A percentile compares a stretch with the other conserved stretches of the same genome.
These are phyloP conservation scores for Coemansia sp. DNA, from an alignment of 192 early-diverging fungal species.

Conservation along the genomic window DNA sequence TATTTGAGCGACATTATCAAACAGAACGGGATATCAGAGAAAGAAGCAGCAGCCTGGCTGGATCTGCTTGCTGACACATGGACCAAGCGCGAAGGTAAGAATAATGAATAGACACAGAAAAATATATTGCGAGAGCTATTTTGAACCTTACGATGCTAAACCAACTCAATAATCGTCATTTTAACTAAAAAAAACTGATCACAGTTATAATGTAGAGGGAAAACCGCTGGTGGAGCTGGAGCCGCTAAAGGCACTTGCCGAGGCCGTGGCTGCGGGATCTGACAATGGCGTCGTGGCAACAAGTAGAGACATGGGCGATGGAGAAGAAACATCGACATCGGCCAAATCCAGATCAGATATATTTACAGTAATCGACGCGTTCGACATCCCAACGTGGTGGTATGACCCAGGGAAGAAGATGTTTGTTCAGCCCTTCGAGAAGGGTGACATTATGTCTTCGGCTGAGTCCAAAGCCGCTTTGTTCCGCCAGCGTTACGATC, in stretches of 20 bases:
- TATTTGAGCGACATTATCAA: slow-evolving; percentile 62
- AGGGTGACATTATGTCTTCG: slow-evolving; percentile 56
- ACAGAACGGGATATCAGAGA: slow-evolving; percentile 46
- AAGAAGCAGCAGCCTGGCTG: slow-evolving; percentile 60
- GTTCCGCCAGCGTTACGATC: slow-evolving; percentile 75
- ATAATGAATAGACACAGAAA: neutral
- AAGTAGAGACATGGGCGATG: neutral
- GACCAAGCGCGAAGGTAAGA: slow-evolving; percentile 69
- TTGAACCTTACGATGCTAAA: neutral
- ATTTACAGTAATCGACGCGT: slow-evolving; percentile 67
- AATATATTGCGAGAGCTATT: no score
- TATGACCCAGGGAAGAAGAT: slow-evolving; percentile 66
- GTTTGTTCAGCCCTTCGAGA: slow-evolving; percentile 57
- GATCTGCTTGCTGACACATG: slow-evolving; percentile 72
- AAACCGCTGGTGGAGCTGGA: slow-evolving; percentile 46
- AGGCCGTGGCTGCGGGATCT: slow-evolving; percentile 28
- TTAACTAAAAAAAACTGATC: no score
- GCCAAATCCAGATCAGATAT: slow-evolving; percentile 19
- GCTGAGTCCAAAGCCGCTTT: slow-evolving; percentile 65
- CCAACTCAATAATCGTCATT: neutral
- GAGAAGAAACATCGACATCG: neutral
- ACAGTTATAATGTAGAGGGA: slow-evolving; percentile 12
- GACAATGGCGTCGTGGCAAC: slow-evolving; percentile 8
- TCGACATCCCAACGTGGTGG: slow-evolving; percentile 67
- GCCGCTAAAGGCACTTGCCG: slow-evolving; percentile 36